A percentile compares a stretch with the other conserved stretches of the same genome.
Conservation (phyloP, 2,329 filamentous ascomycete species). For the Westerdykella ornata region DNA sequence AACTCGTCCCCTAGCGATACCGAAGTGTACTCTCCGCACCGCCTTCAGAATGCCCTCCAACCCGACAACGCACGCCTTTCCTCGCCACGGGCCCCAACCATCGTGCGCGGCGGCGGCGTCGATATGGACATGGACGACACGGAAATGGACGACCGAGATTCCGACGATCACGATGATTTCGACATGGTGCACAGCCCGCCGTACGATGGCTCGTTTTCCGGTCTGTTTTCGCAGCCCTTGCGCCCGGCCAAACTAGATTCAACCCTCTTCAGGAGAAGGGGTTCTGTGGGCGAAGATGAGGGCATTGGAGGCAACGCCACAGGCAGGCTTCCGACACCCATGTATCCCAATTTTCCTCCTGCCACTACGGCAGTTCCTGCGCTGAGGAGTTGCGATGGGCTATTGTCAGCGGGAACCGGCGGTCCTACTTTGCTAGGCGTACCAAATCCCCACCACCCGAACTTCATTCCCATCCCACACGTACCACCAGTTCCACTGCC, state of each 20-base stretch:
- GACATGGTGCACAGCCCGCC: conserved; percentile 30
- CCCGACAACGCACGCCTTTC: too few relatives aligned
- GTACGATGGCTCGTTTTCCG: conserved; percentile 26
- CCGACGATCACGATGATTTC: conserved; percentile 32
- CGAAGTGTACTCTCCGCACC: conserved; percentile 21
- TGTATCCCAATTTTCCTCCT: conserved; percentile 32
- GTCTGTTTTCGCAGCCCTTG: conserved; percentile 15
- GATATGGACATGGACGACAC: conserved; percentile 35
- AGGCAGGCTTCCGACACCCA: conserved; percentile 37
- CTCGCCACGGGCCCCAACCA: too few relatives aligned
- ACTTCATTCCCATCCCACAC: conserved; percentile 8
- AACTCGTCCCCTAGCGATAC: conserved; percentile 21
- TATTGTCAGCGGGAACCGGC: not conserved
- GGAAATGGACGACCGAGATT: not conserved
- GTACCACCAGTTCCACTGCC: conserved; percentile 17
- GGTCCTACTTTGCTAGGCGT: not conserved
- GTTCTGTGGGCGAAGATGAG: not conserved
- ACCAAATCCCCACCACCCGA: not conserved
- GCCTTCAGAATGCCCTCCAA: conserved; percentile 11
- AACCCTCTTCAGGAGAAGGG: conserved; percentile 15
- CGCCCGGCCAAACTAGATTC: conserved; percentile 32
- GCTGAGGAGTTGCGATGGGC: not conserved
- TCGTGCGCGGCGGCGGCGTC: conserved; percentile 15
- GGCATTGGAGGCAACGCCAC: conserved; percentile 8
- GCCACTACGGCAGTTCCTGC: conserved; percentile 6